Percentiles rank a stretch among this genome's conserved stretches.
phyloP scores from a whole-genome alignment of 371 early-diverging fungal species.

The Mortierella polycephala region DNA sequence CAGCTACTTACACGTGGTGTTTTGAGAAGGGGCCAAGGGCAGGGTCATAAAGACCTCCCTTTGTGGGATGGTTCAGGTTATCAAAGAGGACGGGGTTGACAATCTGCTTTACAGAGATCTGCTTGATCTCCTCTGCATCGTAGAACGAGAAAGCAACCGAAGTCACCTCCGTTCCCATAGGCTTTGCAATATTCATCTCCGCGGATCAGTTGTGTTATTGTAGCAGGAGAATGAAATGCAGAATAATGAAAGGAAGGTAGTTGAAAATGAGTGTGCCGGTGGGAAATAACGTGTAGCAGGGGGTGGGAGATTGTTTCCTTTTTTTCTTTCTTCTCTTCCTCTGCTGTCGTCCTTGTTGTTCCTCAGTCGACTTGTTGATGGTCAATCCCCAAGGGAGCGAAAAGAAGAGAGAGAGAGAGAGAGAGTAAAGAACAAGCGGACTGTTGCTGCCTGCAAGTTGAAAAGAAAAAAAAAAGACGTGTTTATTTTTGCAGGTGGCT shows the following conservation, averaged over 20 bases:
- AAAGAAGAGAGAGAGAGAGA: no score
- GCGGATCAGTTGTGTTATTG: conserved; percentile 4
- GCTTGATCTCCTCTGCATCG: conserved; percentile 90
- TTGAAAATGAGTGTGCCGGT: no score
- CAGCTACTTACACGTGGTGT: conserved; percentile 70
- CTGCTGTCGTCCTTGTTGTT: no score
- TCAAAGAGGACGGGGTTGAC: conserved; percentile 93
- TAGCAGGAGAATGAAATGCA: background rate
- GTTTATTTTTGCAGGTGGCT: no score
- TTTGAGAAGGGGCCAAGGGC: conserved; percentile 94
- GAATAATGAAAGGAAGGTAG: background rate
- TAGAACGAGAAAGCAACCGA: conserved; percentile 92
- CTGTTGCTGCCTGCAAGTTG: no score
- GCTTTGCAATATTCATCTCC: conserved; percentile 76
- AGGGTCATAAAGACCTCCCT: conserved; percentile 96
- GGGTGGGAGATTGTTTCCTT: no score
- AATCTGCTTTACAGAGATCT: conserved; percentile 95
- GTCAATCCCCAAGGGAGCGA: no score
- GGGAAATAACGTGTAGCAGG: no score
- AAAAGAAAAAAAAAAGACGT: no score
- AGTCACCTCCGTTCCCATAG: conserved; percentile 73
- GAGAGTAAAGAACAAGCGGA: no score
- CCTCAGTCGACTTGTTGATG: no score
- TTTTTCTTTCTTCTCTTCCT: no score
- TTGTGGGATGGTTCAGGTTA: conserved; percentile 90